A percentile compares a stretch with the other conserved stretches of the same genome.
These are phyloP conservation scores for Protomyces inouyei DNA, from an alignment of 1,139 yeast species.

Conservation along the genomic window DNA sequence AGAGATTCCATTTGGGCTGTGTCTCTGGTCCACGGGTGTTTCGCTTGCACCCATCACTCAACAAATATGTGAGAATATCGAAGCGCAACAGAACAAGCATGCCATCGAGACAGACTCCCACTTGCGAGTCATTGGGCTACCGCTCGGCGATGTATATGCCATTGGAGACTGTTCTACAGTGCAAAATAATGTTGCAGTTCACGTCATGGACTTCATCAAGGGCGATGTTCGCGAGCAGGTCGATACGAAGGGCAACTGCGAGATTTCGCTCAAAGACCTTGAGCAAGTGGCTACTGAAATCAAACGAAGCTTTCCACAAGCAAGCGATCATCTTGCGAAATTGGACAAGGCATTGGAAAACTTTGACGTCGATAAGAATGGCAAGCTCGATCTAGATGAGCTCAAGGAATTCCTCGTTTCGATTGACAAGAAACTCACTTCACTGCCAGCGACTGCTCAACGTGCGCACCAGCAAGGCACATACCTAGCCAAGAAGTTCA, in stretches of 20 bases:
- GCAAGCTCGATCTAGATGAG: slow-evolving; percentile 49
- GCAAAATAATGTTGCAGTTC: slow-evolving; percentile 53
- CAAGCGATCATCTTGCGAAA: slow-evolving; percentile 52
- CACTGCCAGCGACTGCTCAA: slow-evolving; percentile 65
- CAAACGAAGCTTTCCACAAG: slow-evolving; percentile 52
- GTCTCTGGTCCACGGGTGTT: slow-evolving; percentile 67
- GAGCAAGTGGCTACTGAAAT: slow-evolving; percentile 47
- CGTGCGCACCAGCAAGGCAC: slow-evolving; percentile 63
- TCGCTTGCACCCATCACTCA: slow-evolving; percentile 56
- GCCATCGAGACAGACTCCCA: slow-evolving; percentile 67
- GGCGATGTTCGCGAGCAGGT: slow-evolving; percentile 33
- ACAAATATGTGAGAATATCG: slow-evolving; percentile 46
- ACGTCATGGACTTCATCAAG: slow-evolving; percentile 40
- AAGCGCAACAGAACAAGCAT: slow-evolving; percentile 50
- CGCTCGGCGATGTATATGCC: slow-evolving; percentile 59
- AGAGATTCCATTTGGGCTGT: slow-evolving; percentile 55
- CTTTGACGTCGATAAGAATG: slow-evolving; percentile 47
- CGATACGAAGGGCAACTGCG: slow-evolving; percentile 39
- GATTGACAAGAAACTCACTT: slow-evolving; percentile 57
- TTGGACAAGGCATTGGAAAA: slow-evolving; percentile 50
- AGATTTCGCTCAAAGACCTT: slow-evolving; percentile 48
- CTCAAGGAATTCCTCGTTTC: slow-evolving; percentile 48
- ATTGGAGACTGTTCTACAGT: slow-evolving; percentile 61
- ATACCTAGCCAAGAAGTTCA: slow-evolving; percentile 54
- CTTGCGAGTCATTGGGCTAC: slow-evolving; percentile 57